A percentile compares a stretch with the other conserved stretches of the same genome.
phyloP scores from a whole-genome alignment of 345 rosid genomes.

The Anastatica hierochuntica region DNA sequence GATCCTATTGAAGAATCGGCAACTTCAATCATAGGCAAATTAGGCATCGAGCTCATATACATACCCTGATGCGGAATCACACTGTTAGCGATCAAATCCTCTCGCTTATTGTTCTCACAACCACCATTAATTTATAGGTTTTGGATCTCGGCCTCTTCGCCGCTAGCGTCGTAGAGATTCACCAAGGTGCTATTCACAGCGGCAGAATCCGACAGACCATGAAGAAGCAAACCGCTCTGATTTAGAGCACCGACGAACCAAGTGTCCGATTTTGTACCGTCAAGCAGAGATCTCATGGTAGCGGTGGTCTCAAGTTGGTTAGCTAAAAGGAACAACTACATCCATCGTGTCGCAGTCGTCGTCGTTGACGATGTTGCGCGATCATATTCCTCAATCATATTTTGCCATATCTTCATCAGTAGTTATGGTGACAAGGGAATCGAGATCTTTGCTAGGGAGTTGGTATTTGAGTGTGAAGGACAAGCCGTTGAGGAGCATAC shows the following conservation, averaged over 20 bases:
- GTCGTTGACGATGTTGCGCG: constrained; percentile 35
- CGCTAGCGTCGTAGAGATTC: constrained; percentile 37
- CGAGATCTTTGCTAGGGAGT: constrained; percentile 79
- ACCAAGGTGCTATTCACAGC: constrained; percentile 36
- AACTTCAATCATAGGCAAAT: constrained; percentile 46
- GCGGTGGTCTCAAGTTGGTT: constrained; percentile 60
- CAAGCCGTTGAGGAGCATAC: constrained; percentile 49
- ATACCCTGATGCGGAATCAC: constrained; percentile 30
- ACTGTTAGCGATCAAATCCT: constrained; percentile 1
- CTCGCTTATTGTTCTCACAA: constrained; percentile 26
- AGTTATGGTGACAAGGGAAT: constrained; percentile 64
- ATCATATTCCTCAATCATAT: constrained; percentile 74
- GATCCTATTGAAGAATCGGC: no score
- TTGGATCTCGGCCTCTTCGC: constrained; percentile 17
- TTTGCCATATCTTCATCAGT: constrained; percentile 81
- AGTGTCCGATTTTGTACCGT: constrained; percentile 57
- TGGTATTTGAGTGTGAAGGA: constrained; percentile 72
- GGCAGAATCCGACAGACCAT: constrained; percentile 57
- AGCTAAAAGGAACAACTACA: constrained; percentile 60
- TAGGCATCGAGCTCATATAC: constrained; percentile 40
- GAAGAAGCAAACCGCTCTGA: constrained; percentile 49
- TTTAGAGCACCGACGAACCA: constrained; percentile 88
- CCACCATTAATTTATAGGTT: constrained; percentile 7
- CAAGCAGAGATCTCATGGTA: constrained; percentile 60
- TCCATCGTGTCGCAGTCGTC: constrained; percentile 30